A percentile compares a stretch with the other conserved stretches of the same genome.
Evolutionary conservation across 257 asterid genomes (phyloP).

Genomic region (Datura wrightii): DNA sequence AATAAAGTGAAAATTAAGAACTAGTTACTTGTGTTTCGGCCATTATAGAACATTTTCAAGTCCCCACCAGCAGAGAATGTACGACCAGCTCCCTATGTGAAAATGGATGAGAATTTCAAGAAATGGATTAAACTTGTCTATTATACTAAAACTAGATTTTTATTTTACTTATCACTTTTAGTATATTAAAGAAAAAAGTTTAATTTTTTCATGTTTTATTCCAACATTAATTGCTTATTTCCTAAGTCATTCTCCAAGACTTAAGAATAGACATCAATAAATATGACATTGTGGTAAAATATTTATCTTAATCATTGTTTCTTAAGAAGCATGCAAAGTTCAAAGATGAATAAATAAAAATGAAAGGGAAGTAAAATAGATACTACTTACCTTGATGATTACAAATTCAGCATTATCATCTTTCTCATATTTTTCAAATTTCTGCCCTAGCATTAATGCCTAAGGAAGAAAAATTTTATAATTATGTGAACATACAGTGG

Average conservation of each 20-base stretch:
- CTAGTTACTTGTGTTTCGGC: slow-evolving; percentile 64
- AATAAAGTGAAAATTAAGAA: neutral
- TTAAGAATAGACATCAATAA: no score
- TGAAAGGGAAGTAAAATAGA: neutral
- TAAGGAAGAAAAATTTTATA: neutral
- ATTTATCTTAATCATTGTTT: no score
- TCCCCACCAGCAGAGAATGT: slow-evolving; percentile 92
- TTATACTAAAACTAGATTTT: no score
- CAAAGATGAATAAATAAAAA: no score
- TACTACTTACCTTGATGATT: slow-evolving; percentile 56
- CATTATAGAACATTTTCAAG: slow-evolving; percentile 73
- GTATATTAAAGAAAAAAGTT: no score
- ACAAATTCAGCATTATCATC: slow-evolving; percentile 71
- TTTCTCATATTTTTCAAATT: slow-evolving; percentile 78
- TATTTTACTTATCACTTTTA: no score
- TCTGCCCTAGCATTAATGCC: slow-evolving; percentile 62
- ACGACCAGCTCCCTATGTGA: slow-evolving; percentile 73
- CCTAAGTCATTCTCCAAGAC: no score
- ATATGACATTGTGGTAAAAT: no score
- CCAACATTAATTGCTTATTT: no score
- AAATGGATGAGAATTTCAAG: neutral
- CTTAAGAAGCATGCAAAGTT: no score
- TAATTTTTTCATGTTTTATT: no score
- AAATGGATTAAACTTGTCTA: neutral
- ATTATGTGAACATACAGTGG: neutral